Conservation (phyloP, 352 stramenopile species). For the Phytophthora megakarya region DNA sequence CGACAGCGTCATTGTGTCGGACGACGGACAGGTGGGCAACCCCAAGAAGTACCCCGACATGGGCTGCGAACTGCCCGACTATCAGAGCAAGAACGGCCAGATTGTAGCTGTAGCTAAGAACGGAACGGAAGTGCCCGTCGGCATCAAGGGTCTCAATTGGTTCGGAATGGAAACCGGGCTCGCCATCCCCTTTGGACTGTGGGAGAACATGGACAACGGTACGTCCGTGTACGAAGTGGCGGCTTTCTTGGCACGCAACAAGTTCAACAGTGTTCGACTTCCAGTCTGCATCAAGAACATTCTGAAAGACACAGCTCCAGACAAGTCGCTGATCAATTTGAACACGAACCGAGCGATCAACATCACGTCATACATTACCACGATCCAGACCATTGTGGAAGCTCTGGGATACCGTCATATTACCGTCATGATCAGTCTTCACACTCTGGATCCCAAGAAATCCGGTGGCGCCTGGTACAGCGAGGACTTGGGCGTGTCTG, state of each 20-base stretch:
- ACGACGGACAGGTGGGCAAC: conserved; percentile 62
- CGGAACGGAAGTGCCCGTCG: conserved; percentile 56
- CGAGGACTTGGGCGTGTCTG: conserved; percentile 43
- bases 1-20: conserved; percentile 40
- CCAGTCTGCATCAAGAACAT: conserved; percentile 64
- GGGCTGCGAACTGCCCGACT: conserved; percentile 61
- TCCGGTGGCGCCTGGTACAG: conserved; percentile 69
- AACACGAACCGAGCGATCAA: conserved; percentile 73
- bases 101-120: conserved; percentile 54
- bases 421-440: conserved; percentile 71
- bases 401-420: conserved; percentile 67
- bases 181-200: conserved; percentile 67
- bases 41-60: conserved; percentile 59
- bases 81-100: conserved; percentile 63
- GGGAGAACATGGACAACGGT: conserved; percentile 72
- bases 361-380: conserved; percentile 70
- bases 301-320: conserved; percentile 44
- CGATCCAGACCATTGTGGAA: conserved; percentile 60
- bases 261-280: conserved; percentile 73
- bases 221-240: conserved; percentile 72
- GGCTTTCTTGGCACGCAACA: conserved; percentile 66
- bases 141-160: conserved; percentile 76
- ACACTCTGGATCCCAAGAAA: conserved; percentile 53
- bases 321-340: conserved; percentile 63
- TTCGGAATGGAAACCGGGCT: conserved; percentile 79